Base-by-base conservation (phyloP, 768 basidiomycete genomes). In the Lentinula sp. region DNA sequence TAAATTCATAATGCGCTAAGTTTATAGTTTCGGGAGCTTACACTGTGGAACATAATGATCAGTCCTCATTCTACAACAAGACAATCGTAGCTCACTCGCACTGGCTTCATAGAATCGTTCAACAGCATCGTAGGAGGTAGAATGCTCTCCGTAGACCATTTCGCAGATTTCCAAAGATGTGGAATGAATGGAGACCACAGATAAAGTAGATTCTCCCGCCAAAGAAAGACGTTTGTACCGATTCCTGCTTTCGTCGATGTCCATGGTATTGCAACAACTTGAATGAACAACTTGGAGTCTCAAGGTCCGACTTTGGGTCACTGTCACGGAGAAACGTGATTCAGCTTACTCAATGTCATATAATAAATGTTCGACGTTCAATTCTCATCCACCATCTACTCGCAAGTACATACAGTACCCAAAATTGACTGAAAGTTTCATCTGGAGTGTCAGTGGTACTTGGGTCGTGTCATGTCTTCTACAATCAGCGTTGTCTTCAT, bases 151-250 rank as follows among this genome's bases (percentile, higher is more conserved):
- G 60, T 90, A 89, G 56, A 90, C 86, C 43, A 82, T 80, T 62
- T 85, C 81, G 67, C 89, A 87, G 33, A 90, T 83, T 62, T 91
- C 86, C 8, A 88, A 72, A 15, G 88, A 84, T 1, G 85, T 84
- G 3, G 83, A 73, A 42, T 85, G 81, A 61, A 81, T 67, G 66
- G 81, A 73, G 68, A 76, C 60, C 43, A 56, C 42, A 16, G 55
- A 56, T 15, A 43, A 20, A 2, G 41, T 42, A 12, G 55, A 56
- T 32, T 56, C 20, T 5, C 23, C 55, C 6, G 55, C 23, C 23
- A 56, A 28, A 28, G 55, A 56, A 35, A 56, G 39, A 28, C 41
- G 55, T 23, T 56, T 43, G 8, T 41, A 56, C 37, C 15, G 51
- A 50, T 23, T 35, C 13, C 53, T 41, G 33, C 39, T 23, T 42